Percentiles rank a stretch among this genome's conserved stretches.
These are phyloP conservation scores for Microsporum audouinii DNA, from an alignment of 2,329 filamentous ascomycete species.

Conservation along the genomic window DNA sequence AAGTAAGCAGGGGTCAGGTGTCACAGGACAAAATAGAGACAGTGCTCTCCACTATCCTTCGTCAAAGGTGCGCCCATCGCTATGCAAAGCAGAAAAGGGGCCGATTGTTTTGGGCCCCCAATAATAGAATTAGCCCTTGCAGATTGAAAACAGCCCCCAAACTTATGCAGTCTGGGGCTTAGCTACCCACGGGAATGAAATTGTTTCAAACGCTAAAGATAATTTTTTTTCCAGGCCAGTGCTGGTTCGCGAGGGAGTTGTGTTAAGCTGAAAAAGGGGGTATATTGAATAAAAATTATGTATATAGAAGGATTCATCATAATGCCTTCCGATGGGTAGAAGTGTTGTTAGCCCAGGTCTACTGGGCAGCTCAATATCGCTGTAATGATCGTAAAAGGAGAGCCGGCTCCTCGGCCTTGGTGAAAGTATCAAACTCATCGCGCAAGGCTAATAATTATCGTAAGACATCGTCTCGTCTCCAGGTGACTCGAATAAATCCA, in stretches of 20 bases:
- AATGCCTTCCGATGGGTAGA: not conserved
- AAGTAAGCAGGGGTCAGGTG: not conserved
- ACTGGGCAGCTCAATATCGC: not conserved
- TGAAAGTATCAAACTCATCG: not conserved
- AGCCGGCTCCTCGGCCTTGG: not conserved
- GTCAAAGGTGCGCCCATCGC: not conserved
- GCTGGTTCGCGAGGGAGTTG: not conserved
- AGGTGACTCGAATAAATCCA: not conserved
- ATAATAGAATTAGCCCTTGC: not conserved
- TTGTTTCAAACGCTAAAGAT: constrained; percentile 2
- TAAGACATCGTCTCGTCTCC: not conserved
- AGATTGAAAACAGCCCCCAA: not conserved
- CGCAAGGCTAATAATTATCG: constrained; percentile 2
- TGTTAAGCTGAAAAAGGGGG: not conserved
- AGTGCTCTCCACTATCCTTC: not conserved
- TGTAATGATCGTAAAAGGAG: constrained; percentile 2
- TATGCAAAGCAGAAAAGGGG: not conserved
- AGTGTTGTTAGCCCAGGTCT: not conserved
- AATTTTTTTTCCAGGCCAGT: not conserved
- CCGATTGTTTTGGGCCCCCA: not conserved
- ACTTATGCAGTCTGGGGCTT: not conserved
- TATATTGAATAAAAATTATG: constrained; percentile 5
- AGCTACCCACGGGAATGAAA: not conserved
- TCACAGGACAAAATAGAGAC: not conserved
- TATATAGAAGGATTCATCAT: constrained; percentile 4